A percentile compares a stretch with the other conserved stretches of the same genome.
Conservation (phyloP, 176 grass and related monocot species). For the Tillandsia leiboldiana region DNA sequence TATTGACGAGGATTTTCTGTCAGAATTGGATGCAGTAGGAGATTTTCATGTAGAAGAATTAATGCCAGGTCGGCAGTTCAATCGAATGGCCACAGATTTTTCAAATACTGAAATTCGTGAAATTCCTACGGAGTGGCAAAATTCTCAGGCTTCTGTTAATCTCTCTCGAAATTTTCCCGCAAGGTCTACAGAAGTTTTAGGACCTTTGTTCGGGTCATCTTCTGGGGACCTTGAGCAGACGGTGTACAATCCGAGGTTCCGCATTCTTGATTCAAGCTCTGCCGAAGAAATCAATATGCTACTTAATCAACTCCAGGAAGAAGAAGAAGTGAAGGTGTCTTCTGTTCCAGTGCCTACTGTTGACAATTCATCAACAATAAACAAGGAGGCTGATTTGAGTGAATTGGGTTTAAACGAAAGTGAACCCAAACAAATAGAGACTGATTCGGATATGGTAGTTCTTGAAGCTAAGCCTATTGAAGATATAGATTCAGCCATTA, state of each 20-base stretch:
- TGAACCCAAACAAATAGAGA: slow-evolving; percentile 2
- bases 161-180: slow-evolving; percentile 14
- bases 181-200: slow-evolving; percentile 14
- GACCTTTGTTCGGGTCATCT: slow-evolving; percentile 26
- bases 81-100: slow-evolving; percentile 18
- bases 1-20: slow-evolving; percentile 72
- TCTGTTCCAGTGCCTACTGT: slow-evolving; percentile 30
- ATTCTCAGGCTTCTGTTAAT: slow-evolving; percentile 13
- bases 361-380: slow-evolving; percentile 7
- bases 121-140: not conserved
- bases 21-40: slow-evolving; percentile 57
- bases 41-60: slow-evolving; percentile 50
- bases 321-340: slow-evolving; percentile 14
- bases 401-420: slow-evolving; percentile 2
- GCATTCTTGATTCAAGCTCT: slow-evolving; percentile 44
- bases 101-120: slow-evolving; percentile 16
- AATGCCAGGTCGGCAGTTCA: slow-evolving; percentile 21
- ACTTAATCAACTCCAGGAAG: slow-evolving; percentile 23
- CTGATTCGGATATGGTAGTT: not conserved
- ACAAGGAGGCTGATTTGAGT: slow-evolving; percentile 16
- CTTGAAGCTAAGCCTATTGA: slow-evolving; percentile 18
- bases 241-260: slow-evolving; percentile 65
- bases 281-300: slow-evolving; percentile 33
- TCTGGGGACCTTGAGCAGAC: slow-evolving; percentile 55
- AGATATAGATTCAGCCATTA: slow-evolving; percentile 25